Evolutionary conservation across 257 asterid genomes (phyloP), one percentile per base, ranked within the genome.

Genomic region (Leptodermis oblonga): DNA sequence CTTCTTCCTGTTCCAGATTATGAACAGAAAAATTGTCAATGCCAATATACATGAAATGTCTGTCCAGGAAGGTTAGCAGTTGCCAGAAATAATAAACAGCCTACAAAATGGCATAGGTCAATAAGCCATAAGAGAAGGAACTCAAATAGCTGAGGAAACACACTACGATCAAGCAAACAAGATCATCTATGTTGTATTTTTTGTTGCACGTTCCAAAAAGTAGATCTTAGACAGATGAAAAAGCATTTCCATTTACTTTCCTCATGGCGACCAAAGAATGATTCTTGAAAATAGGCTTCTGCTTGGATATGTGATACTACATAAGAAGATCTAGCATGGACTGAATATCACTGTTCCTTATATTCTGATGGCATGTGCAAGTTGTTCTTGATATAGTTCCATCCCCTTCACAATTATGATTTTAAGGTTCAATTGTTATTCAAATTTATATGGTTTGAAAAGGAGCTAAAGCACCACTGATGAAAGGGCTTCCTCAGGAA

Each of bases 1-100:
- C 96, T 85, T 93, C 97, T 79, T 86, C 96, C 99, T 93, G 84
- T 68, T 52, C 58, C 28, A 26, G 15, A 61, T 56, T 48, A 33
- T 12, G 26, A 18, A 34, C 60, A 17, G 5, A 41, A 39, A 15
- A 18, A n/a, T 33, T 73, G 14, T 22, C 42, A 46, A 33, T 22
- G 34, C 63, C 6, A 8, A 11, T 20, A 39, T 30, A 22, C 1
- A 12, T 13, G 14, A 12, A 45, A 17, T 48, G 39, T 13, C 18
- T 15, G 18, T 12, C 36, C n/a, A 33, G 39, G 39, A 26, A 58
- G 52, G 11, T 65, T 66, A 48, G 53, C 23, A 41, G 37, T 42
- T 25, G 2, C 3, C 33, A 25, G 20, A 36, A 18, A 20, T 52
- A 5, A 28, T 28, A 41, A 45, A 64, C 3, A 41, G 28, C 13